Evolutionary conservation across 225 moss, liverwort and hornwort genomes (phyloP).

Genomic region (Thuidium tamariscinum): DNA sequence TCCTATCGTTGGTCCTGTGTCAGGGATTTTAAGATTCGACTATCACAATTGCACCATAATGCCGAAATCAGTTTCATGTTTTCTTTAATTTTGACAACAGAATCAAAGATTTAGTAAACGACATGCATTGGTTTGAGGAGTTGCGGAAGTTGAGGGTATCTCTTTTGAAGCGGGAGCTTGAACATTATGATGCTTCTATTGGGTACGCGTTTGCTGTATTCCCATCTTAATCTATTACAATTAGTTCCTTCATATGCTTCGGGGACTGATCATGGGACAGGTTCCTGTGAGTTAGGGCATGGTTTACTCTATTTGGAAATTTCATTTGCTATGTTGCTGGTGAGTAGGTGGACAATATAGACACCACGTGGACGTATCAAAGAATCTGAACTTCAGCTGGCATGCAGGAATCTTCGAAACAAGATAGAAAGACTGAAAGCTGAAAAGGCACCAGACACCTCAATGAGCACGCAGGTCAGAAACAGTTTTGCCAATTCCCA

Average conservation of each 20-base stretch:
- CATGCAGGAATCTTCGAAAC: constrained; percentile 37
- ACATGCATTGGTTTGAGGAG: constrained; percentile 63
- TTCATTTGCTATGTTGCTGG: not conserved
- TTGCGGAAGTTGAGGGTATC: constrained; percentile 67
- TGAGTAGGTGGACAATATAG: not conserved
- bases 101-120: constrained; percentile 30
- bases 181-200: constrained; percentile 66
- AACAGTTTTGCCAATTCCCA: constrained; percentile 5
- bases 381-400: not conserved
- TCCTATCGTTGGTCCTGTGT: not conserved
- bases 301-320: not conserved
- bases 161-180: constrained; percentile 69
- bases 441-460: constrained; percentile 28
- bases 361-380: not conserved
- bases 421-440: constrained; percentile 59
- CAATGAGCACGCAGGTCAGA: constrained; percentile 10
- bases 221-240: not conserved
- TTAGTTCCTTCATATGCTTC: not conserved
- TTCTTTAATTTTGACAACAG: not conserved
- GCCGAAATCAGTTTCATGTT: not conserved
- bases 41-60: not conserved
- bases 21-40: not conserved
- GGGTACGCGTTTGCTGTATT: constrained; percentile 10
- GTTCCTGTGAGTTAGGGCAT: not conserved
- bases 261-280: not conserved